phyloP scores from a whole-genome alignment of 495 filamentous ascomycete genomes.

The Diplogelasinospora grovesii region DNA sequence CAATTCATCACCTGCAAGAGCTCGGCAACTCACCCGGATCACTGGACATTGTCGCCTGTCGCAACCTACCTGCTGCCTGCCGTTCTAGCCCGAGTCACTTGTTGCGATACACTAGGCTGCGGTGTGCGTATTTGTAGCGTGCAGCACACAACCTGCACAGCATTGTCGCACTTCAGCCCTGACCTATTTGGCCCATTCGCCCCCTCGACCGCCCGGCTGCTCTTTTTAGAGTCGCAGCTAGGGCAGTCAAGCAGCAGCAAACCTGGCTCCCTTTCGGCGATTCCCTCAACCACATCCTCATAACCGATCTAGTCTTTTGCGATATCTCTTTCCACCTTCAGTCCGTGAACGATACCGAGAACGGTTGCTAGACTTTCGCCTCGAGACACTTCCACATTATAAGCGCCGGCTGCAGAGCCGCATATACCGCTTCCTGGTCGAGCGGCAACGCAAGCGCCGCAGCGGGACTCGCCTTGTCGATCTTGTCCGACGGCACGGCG shows the following conservation, averaged over 20 bases:
- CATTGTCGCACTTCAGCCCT: too few species aligned
- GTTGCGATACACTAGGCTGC: too few species aligned
- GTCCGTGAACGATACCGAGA: constrained; percentile 52
- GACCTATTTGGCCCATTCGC: too few species aligned
- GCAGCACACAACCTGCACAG: too few species aligned
- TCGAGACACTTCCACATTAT: constrained; percentile 66
- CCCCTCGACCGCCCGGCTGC: too few species aligned
- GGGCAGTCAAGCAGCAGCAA: constrained; percentile 4
- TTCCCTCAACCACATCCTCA: constrained; percentile 15
- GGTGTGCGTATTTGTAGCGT: too few species aligned
- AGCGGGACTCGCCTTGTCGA: constrained; percentile 45
- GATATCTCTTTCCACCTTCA: constrained; percentile 51
- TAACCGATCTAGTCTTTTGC: constrained; percentile 42
- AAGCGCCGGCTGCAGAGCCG: constrained; percentile 63
- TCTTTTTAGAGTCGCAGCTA: too few species aligned
- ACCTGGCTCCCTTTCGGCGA: constrained; percentile 20
- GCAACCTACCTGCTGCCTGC: neutral
- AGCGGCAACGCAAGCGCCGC: constrained; percentile 50
- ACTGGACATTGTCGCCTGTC: constrained; percentile 1
- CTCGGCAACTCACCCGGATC: neutral
- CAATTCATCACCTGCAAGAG: neutral
- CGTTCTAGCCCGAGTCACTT: too few species aligned
- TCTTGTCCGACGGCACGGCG: constrained; percentile 41
- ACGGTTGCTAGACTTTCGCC: constrained; percentile 57
- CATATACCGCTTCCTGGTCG: constrained; percentile 66